Evolutionary conservation across 257 asterid species (phyloP).

Genomic region (Jasminum sambac): DNA sequence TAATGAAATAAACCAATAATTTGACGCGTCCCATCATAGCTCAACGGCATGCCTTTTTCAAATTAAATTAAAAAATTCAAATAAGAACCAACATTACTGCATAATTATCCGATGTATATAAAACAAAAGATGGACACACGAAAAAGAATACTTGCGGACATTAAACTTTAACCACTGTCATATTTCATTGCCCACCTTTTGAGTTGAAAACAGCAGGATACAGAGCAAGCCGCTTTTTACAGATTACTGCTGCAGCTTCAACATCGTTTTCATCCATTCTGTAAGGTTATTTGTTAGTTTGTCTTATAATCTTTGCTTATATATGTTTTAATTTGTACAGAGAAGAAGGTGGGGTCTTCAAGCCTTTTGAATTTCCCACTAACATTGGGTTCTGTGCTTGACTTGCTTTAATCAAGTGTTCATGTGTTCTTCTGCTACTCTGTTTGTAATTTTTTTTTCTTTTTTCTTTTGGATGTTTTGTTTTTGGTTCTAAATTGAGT

Average conservation of each 20-base stretch:
- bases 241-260: slow-evolving; percentile 10
- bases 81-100: slow-evolving; percentile 2
- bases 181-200: slow-evolving; percentile 14
- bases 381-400: slow-evolving; percentile 49
- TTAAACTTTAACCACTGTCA: slow-evolving; percentile 20
- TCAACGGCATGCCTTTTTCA: slow-evolving; percentile 53
- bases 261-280: slow-evolving; percentile 25
- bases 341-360: slow-evolving; percentile 43
- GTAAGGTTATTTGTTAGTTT: slow-evolving; percentile 18
- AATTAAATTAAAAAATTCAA: slow-evolving; percentile 27
- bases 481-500: slow-evolving; percentile 7
- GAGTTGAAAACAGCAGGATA: slow-evolving; percentile 23
- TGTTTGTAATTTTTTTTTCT: not conserved
- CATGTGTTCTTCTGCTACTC: slow-evolving; percentile 11
- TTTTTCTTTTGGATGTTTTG: not conserved
- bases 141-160: slow-evolving; percentile 22
- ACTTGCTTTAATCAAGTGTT: slow-evolving; percentile 36
- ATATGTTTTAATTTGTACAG: slow-evolving; percentile 16
- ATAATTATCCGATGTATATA: slow-evolving; percentile 20
- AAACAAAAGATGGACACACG: not conserved
- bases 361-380: slow-evolving; percentile 43
- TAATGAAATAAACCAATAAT: slow-evolving; percentile 24
- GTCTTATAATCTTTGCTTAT: slow-evolving; percentile 12
- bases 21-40: slow-evolving; percentile 18
- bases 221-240: slow-evolving; percentile 25